Base-by-base conservation (phyloP, 208 protist species). In the Trypanosoma platydactyli region DNA sequence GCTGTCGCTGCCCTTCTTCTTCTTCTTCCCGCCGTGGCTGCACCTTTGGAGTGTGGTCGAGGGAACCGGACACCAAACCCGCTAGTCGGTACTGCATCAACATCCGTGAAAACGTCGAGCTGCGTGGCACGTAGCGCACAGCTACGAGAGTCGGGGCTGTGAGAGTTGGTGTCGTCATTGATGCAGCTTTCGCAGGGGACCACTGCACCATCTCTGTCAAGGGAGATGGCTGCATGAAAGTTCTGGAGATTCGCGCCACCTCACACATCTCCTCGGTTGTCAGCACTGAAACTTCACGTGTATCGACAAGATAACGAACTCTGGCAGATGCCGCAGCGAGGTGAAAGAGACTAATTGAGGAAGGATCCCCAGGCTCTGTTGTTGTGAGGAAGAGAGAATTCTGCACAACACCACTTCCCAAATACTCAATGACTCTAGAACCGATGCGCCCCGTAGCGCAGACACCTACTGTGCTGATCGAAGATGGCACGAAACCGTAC, bases 181-280 rank as follows among this genome's bases (percentile, higher is more conserved):
- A 35, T 15, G 24, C 45, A 0, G 52, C n/a, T 0, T 29, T 45
- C 11, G 53, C 24, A 13, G 52, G 50, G 1, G 58, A 58, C 11
- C 22, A 52, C 62, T 79, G 76, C 33, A 76, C 45, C 55, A 90
- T 79, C 20, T 76, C 71, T 4, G 87, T 93, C 68, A 77, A 87
- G 4, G 84, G 87, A 9, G 77, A 80, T 16, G 80, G 77, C 33
- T 90, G 38, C 50, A 60, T 46, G 68, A 73, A 83, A 35, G 57
- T 25, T 5, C 27, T 44, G 45, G 83, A 86, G 24, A 90, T 63
- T 24, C 62, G 71, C 18, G 65, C 45, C 46, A 87, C 73, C 67
- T 93, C 87, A 15, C 71, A 30, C 50, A 59, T 68, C 44, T 86
- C 86, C 18, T 5, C 60, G 18, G 55, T 13, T 0, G 59, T 67